Percentiles rank a stretch among this genome's conserved stretches.
These are phyloP conservation scores for Solanum verrucosum DNA, from an alignment of 257 asterid genomes.

Conservation along the genomic window DNA sequence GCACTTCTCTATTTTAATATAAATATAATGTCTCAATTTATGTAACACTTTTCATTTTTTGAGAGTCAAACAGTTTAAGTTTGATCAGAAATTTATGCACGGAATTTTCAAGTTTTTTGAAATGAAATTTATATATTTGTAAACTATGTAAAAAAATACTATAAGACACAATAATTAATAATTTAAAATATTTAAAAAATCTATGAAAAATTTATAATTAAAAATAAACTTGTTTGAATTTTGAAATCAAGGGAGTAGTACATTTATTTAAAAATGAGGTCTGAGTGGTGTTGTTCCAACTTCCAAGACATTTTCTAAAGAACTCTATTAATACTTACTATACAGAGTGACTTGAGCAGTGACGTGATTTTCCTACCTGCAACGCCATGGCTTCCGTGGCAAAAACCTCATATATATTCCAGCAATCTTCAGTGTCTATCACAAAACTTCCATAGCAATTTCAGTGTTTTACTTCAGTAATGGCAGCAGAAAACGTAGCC, in stretches of 20 bases:
- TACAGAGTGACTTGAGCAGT: background rate
- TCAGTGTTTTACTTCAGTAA: background rate
- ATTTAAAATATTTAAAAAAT: too few species aligned
- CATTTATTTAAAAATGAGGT: background rate
- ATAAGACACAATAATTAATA: too few species aligned
- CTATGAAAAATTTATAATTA: accelerated
- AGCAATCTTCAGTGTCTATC: background rate
- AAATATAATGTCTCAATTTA: too few species aligned
- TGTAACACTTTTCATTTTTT: accelerated
- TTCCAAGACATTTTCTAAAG: background rate
- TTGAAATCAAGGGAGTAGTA: too few species aligned
- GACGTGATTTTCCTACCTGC: background rate
- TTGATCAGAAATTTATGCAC: too few species aligned
- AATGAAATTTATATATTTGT: too few species aligned
- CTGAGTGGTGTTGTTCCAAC: background rate
- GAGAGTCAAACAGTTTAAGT: too few species aligned
- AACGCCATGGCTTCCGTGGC: background rate
- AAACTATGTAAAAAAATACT: too few species aligned
- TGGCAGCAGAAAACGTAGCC: background rate
- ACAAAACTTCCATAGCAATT: background rate
- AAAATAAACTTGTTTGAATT: too few species aligned
- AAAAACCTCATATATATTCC: background rate
- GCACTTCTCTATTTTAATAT: too few species aligned
- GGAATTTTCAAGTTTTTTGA: too few species aligned
- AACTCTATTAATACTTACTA: background rate